phyloP scores from a whole-genome alignment of 139 green algal species.

The Deuterostichococcus epilithicus region DNA sequence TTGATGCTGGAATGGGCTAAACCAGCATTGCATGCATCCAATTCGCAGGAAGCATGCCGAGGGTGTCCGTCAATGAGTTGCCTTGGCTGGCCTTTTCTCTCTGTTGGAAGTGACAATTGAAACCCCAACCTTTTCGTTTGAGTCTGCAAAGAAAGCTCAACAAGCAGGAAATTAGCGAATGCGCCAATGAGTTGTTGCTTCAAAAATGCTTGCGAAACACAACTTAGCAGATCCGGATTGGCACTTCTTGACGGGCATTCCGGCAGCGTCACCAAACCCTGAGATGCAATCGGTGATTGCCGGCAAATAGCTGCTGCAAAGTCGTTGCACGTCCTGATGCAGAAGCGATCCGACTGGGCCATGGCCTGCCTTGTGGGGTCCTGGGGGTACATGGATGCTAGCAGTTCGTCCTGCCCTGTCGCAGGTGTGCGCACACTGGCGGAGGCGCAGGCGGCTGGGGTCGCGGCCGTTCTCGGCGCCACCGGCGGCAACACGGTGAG shows the following conservation, averaged over 20 bases:
- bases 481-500: neutral
- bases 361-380: too few relatives aligned
- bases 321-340: too few relatives aligned
- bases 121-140: neutral
- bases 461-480: neutral
- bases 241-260: neutral
- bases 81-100: neutral
- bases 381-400: too few relatives aligned
- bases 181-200: neutral
- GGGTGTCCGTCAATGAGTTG: neutral
- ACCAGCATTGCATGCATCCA: neutral
- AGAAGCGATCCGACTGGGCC: too few relatives aligned
- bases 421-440: neutral
- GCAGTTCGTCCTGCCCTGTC: too few relatives aligned
- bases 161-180: neutral
- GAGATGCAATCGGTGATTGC: too few relatives aligned
- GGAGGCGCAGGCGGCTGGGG: conserved; percentile 3
- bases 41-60: neutral
- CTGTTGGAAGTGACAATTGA: neutral
- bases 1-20: too few relatives aligned
- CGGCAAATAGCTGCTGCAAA: too few relatives aligned
- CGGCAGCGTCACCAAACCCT: too few relatives aligned
- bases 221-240: neutral
- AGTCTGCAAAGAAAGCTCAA: neutral
- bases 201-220: neutral